Evolutionary conservation across 768 basidiomycete genomes (phyloP), one percentile per base, ranked within the genome.

Genomic region (Leccinum subgranulosum): DNA sequence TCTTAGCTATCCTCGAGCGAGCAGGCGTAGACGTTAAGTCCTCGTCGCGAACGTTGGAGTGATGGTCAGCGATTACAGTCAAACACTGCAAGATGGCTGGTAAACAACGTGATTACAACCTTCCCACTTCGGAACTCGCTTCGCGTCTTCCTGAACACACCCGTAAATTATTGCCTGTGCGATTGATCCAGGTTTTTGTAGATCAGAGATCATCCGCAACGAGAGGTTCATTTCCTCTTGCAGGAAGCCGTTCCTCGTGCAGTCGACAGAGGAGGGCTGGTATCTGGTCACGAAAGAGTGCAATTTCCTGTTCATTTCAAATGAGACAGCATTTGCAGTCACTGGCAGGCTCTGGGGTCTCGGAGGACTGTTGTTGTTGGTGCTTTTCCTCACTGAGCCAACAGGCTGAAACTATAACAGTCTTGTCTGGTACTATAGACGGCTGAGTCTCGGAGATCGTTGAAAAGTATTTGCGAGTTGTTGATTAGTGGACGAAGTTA

Each of bases 71-170:
- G 39, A 53, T 1, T 75, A 75, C 39, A 31, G 59, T n/a, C 55
- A 60, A n/a, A 77, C 77, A n/a, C n/a, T n/a, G 0, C 41, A 58
- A 2, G 82, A 84, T 58, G 81, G 78, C 8, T 83, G 78, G 78
- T 82, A 84, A 60, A 27, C 64, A 29, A 69, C 62, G 82, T 81
- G 56, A 27, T 68, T 64, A 15, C 34, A n/a, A 23, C 43, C 6
- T 29, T 0, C 3, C 9, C 28, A 0, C 28, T 29, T 29, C 28
- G 28, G 9, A 73, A 49, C 65, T 78, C 14, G 62, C 62, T 1
- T 62, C 58, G 1, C 70, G 69, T 47, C 69, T 75, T 19, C 60
- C 66, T 5, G 31, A 55, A 7, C 10, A 60, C 4, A 57, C n/a
- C n/a, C n/a, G n/a, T n/a, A n/a, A n/a, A 31, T 77, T 11, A 54